Base-by-base conservation (phyloP, 176 grass and related monocot genomes). In the Oryza australiensis region DNA sequence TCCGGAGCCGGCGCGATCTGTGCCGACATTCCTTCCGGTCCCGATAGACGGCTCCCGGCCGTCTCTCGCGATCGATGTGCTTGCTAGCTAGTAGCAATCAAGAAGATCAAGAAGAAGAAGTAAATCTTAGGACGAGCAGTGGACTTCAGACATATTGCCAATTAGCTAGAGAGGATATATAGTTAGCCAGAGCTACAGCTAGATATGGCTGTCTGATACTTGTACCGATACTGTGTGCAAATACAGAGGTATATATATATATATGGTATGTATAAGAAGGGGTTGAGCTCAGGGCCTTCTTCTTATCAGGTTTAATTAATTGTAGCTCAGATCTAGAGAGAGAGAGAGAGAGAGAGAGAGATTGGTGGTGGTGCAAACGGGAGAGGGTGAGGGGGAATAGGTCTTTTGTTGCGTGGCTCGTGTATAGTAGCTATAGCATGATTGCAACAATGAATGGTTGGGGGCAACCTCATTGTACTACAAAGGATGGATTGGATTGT, bases 1-100 rank as follows among this genome's bases (percentile, higher is more conserved):
- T 92, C 90, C 22, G 22, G 11, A 59, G 62, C 60, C 43, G 76
- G 80, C 37, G 76, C 60, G 65, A 92, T 89, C 72, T 92, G 87
- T 30, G 71, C 48, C 33, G 87, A 84, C 87, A 89, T 89, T 89
- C 62, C 74, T 86, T 71, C 66, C 11, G 16, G 15, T 72, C 27
- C 43, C 70, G 69, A 8, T 14, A 12, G 33, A 12, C 29, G 68
- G 41, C 41, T 1, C 41, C 11, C 37, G 15, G 8, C 7, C 48
- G 40, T 30, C 46, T 15, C 46, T 5, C 46, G 34, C n/a, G 35
- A 11, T 45, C 40, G 74, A 33, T 83, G 33, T 26, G 12, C 26
- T n/a, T 40, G 23, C 65, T 45, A 64, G 35, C 62, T 32, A 46
- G 12, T 11, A 16, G 6, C 26, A 10, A 73, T 20, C 23, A 37